These are phyloP conservation scores for Leptodermis oblonga DNA, from an alignment of 257 asterid species.

Conservation along the genomic window DNA sequence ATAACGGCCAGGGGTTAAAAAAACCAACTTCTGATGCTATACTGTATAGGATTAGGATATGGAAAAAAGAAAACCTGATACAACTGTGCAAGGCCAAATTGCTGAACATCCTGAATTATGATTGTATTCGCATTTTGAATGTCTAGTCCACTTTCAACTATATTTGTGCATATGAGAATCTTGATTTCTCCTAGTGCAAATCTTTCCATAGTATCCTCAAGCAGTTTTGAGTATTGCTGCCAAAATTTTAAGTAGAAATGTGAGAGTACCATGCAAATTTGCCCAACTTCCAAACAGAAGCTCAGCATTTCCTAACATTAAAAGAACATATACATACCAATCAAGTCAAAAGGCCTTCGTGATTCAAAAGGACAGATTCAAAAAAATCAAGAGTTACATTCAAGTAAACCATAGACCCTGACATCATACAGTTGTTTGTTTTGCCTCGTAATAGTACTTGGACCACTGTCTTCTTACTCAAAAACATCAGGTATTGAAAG, in stretches of 20 bases:
- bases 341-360: not conserved
- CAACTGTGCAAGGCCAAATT: conserved; percentile 95
- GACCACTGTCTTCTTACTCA: not conserved
- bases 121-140: conserved; percentile 96
- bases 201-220: conserved; percentile 93
- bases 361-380: too few relatives aligned
- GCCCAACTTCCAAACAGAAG: not conserved
- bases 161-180: conserved; percentile 92
- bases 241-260: conserved; percentile 21
- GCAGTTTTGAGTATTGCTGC: conserved; percentile 96
- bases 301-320: not conserved
- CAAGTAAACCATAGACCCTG: not conserved
- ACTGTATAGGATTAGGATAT: not conserved
- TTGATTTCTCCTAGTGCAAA: conserved; percentile 70
- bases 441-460: not conserved
- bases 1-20: not conserved
- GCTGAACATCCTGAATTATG: conserved; percentile 91
- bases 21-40: too few relatives aligned
- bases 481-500: not conserved
- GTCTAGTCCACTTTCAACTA: conserved; percentile 98
- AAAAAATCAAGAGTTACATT: not conserved
- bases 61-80: conserved; percentile 63
- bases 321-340: not conserved
- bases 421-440: not conserved
- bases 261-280: conserved; percentile 14